Evolutionary conservation across 495 filamentous ascomycete genomes (phyloP).

Genomic region (Umbilicaria muhlenbergii): DNA sequence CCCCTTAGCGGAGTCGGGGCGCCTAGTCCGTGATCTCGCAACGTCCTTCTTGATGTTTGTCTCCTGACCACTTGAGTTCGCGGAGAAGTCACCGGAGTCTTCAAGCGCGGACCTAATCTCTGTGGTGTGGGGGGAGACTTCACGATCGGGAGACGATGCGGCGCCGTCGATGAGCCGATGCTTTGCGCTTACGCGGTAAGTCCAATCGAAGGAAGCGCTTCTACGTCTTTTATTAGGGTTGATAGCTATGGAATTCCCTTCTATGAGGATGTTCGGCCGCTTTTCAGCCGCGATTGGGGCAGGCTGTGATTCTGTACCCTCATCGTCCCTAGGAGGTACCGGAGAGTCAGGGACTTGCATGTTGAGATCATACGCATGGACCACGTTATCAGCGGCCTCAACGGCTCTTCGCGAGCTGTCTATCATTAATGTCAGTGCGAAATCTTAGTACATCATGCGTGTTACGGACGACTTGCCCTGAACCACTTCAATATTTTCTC

Average conservation of each 20-base stretch:
- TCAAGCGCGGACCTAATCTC: slow-evolving; percentile 33
- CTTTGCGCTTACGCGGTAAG: slow-evolving; percentile 19
- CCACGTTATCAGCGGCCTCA: slow-evolving; percentile 72
- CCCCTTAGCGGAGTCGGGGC: slow-evolving; percentile 5
- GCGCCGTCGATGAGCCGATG: slow-evolving; percentile 22
- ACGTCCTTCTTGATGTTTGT: slow-evolving; percentile 1
- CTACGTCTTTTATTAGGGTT: slow-evolving; percentile 35
- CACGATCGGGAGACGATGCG: slow-evolving; percentile 15
- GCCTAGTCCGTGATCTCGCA: not conserved
- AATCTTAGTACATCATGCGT: not conserved
- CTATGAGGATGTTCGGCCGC: slow-evolving; percentile 26
- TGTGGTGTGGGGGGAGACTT: slow-evolving; percentile 31
- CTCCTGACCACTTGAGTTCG: not conserved
- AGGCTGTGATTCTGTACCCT: slow-evolving; percentile 18
- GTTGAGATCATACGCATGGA: slow-evolving; percentile 76
- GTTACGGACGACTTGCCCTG: slow-evolving; percentile 34
- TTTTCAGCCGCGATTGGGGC: slow-evolving; percentile 10
- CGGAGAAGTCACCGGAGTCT: slow-evolving; percentile 30
- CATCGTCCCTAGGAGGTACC: slow-evolving; percentile 23
- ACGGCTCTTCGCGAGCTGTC: slow-evolving; percentile 66
- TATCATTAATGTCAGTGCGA: slow-evolving; percentile 11
- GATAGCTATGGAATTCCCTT: slow-evolving; percentile 29
- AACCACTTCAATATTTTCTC: slow-evolving; percentile 60
- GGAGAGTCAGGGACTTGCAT: slow-evolving; percentile 60
- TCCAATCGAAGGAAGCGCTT: slow-evolving; percentile 26